Conservation (phyloP, 345 rosid genomes). For the Arabis hirsuta region DNA sequence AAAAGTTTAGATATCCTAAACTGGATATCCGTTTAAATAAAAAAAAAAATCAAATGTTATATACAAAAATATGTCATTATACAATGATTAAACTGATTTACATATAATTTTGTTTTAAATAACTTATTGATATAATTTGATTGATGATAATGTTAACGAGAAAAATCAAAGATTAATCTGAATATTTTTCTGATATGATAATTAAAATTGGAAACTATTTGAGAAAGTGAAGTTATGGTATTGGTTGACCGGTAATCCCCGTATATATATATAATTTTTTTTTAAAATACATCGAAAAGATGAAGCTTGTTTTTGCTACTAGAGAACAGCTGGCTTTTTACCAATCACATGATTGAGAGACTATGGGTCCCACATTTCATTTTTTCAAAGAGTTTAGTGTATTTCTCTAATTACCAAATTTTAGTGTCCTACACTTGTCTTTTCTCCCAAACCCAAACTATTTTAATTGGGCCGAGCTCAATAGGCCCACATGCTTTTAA, state of each 20-base stretch:
- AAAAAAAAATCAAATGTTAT: too few species aligned
- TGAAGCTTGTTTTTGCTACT: slow-evolving; percentile 25
- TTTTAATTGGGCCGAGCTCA: not conserved
- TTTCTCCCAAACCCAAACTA: slow-evolving; percentile 2
- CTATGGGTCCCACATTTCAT: slow-evolving; percentile 1
- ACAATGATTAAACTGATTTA: too few species aligned
- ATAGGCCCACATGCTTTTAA: slow-evolving; percentile 14
- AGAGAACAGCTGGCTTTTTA: slow-evolving; percentile 29
- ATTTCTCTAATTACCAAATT: not conserved
- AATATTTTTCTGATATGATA: not conserved
- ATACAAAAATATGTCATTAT: too few species aligned
- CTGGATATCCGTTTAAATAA: too few species aligned
- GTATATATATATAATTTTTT: not conserved
- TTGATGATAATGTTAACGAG: too few species aligned
- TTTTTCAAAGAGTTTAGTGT: too few species aligned
- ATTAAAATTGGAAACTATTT: not conserved
- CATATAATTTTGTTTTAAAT: too few species aligned
- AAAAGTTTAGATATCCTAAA: too few species aligned
- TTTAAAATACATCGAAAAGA: not conserved
- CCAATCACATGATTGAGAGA: slow-evolving; percentile 29
- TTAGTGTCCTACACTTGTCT: too few species aligned
- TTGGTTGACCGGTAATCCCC: not conserved
- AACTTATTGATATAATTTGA: too few species aligned
- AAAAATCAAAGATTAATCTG: not conserved
- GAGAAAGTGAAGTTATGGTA: not conserved